phyloP scores from a whole-genome alignment of 1,284 basidiomycete genomes.

The Cryptococcus amylolentus region DNA sequence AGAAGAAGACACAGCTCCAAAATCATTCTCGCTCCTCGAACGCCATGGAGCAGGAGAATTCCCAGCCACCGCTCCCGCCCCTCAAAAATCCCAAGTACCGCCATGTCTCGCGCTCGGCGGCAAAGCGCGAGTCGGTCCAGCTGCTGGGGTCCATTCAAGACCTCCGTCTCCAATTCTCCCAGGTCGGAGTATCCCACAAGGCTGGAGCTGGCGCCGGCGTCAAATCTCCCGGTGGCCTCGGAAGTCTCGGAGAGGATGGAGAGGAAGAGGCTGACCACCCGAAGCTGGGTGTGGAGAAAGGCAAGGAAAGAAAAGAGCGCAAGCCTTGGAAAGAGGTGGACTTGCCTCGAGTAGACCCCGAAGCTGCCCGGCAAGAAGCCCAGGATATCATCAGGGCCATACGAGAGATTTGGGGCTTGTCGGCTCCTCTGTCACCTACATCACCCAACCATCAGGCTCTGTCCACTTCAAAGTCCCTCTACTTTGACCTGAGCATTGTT shows the following conservation, averaged over 20 bases:
- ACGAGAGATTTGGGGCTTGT: slow-evolving; percentile 23
- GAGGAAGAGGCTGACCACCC: slow-evolving; percentile 23
- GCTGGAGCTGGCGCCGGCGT: slow-evolving; percentile 39
- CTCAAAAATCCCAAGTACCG: slow-evolving; percentile 33
- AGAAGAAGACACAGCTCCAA: no score
- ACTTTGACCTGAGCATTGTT: slow-evolving; percentile 7
- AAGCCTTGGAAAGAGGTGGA: slow-evolving; percentile 43
- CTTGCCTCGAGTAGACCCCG: slow-evolving; percentile 27
- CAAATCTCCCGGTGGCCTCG: slow-evolving; percentile 7
- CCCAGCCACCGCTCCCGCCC: slow-evolving; percentile 7
- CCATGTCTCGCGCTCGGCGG: slow-evolving; percentile 43
- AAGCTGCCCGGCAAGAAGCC: slow-evolving; percentile 30
- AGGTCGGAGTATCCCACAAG: slow-evolving; percentile 30
- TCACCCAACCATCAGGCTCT: slow-evolving; percentile 1
- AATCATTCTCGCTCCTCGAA: no score
- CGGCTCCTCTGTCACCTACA: slow-evolving; percentile 10
- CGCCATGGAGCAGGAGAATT: background rate
- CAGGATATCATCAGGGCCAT: slow-evolving; percentile 16
- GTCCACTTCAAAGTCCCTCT: slow-evolving; percentile 8
- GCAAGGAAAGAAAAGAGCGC: slow-evolving; percentile 11
- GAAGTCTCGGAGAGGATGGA: slow-evolving; percentile 27
- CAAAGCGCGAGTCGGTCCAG: slow-evolving; percentile 46
- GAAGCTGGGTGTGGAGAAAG: background rate
- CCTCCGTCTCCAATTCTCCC: slow-evolving; percentile 43
- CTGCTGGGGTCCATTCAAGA: slow-evolving; percentile 47